Evolutionary conservation across 2,329 filamentous ascomycete species (phyloP).

Genomic region (Rutstroemia sp.): DNA sequence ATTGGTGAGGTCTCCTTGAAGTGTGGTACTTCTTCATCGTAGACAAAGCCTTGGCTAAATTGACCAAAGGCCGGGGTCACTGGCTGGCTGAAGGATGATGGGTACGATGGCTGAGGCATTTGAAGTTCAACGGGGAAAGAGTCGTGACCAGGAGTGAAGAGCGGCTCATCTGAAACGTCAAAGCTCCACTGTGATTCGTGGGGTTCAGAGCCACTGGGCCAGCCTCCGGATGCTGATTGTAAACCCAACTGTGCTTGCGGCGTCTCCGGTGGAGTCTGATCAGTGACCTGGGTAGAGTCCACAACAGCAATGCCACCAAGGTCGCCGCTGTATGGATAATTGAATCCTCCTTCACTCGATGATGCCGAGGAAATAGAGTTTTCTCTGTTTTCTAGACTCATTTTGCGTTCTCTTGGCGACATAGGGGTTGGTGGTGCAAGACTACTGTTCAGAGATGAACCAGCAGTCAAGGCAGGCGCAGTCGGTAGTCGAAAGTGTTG

Average conservation of each 20-base stretch:
- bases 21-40: constrained; percentile 19
- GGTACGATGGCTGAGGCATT: constrained; percentile 23
- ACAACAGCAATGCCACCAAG: not conserved
- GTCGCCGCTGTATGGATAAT: not conserved
- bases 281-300: not conserved
- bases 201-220: constrained; percentile 14
- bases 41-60: constrained; percentile 21
- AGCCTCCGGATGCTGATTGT: constrained; percentile 10
- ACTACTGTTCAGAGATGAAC: constrained; percentile 25
- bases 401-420: constrained; percentile 25
- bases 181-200: constrained; percentile 18
- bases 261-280: constrained; percentile 25
- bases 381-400: constrained; percentile 21
- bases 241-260: constrained; percentile 19
- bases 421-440: constrained; percentile 29
- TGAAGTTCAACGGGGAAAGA: constrained; percentile 21
- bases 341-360: constrained; percentile 18
- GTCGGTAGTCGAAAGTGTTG: constrained; percentile 20
- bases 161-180: constrained; percentile 23
- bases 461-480: constrained; percentile 19
- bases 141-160: constrained; percentile 25
- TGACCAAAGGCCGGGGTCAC: constrained; percentile 27
- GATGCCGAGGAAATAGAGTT: constrained; percentile 8
- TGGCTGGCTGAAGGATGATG: constrained; percentile 24
- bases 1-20: constrained; percentile 21